These are phyloP conservation scores for Eimeria acervulina DNA, from an alignment of 169 alveolate genomes.

Conservation along the genomic window DNA sequence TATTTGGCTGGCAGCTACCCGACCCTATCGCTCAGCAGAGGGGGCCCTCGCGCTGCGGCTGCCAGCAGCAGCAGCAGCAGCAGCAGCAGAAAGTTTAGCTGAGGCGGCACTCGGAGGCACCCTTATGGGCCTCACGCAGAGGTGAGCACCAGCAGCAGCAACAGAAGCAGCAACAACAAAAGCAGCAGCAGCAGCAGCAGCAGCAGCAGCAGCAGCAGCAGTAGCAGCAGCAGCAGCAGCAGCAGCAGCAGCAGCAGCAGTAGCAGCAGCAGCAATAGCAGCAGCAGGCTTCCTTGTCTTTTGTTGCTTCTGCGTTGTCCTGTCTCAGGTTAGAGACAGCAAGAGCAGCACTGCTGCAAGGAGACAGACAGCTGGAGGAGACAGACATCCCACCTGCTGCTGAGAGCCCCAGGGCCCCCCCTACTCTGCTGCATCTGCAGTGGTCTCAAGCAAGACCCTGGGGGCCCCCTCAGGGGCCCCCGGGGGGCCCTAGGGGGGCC, in stretches of 20 bases:
- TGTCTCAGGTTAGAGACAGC: neutral
- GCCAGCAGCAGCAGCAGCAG: slow-evolving; percentile 5
- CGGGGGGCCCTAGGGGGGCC: neutral
- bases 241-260: slow-evolving; percentile 9
- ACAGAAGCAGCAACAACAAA: neutral
- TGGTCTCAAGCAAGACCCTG: neutral
- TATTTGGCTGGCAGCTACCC: neutral
- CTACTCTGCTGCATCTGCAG: neutral
- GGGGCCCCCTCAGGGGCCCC: neutral
- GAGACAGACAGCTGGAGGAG: neutral
- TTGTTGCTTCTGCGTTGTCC: neutral
- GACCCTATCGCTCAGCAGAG: neutral
- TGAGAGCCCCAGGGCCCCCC: neutral
- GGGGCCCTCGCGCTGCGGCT: slow-evolving; percentile 16
- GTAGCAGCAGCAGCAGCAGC: slow-evolving; percentile 51
- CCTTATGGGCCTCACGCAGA: neutral
- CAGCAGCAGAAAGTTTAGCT: slow-evolving; percentile 31
- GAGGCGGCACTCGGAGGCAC: slow-evolving; percentile 16
- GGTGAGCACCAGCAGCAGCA: slow-evolving; percentile 36
- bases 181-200: neutral
- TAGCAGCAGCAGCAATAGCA: neutral
- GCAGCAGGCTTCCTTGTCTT: neutral
- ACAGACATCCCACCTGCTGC: neutral
- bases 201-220: slow-evolving; percentile 2
- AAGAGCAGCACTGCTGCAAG: neutral